These are phyloP conservation scores for Coniella vitis DNA, from an alignment of 2,329 filamentous ascomycete genomes.

Conservation along the genomic window DNA sequence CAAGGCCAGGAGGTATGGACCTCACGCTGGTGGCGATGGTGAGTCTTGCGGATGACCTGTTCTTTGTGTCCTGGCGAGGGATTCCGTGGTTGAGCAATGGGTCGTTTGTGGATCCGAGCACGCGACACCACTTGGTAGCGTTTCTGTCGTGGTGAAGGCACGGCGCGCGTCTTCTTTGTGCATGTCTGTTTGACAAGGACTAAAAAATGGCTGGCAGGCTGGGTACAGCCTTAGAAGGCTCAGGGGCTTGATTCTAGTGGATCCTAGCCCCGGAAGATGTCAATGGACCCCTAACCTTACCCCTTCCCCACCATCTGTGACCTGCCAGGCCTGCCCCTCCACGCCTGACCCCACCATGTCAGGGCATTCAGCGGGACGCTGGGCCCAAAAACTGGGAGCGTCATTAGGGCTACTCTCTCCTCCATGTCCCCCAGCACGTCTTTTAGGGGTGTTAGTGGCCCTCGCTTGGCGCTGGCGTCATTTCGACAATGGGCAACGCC, in stretches of 20 bases:
- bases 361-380: too few relatives aligned
- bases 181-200: neutral
- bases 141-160: neutral
- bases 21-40: neutral
- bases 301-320: neutral
- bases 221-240: neutral
- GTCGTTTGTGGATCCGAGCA: neutral
- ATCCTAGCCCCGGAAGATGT: neutral
- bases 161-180: neutral
- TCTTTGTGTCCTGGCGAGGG: neutral
- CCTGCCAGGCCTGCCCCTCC: neutral
- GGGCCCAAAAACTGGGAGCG: neutral
- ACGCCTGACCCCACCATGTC: too few relatives aligned
- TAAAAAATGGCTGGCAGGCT: neutral
- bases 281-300: neutral
- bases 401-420: neutral
- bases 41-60: neutral
- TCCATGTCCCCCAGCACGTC: neutral
- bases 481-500: neutral
- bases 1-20: slow-evolving; percentile 7
- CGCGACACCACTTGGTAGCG: neutral
- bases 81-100: too few relatives aligned
- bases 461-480: slow-evolving; percentile 5
- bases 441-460: neutral
- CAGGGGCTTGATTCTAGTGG: neutral